Percentiles rank a stretch among this genome's conserved stretches.
These are phyloP conservation scores for Coemansia sp. DNA, from an alignment of 192 early-diverging fungal genomes.

Conservation along the genomic window DNA sequence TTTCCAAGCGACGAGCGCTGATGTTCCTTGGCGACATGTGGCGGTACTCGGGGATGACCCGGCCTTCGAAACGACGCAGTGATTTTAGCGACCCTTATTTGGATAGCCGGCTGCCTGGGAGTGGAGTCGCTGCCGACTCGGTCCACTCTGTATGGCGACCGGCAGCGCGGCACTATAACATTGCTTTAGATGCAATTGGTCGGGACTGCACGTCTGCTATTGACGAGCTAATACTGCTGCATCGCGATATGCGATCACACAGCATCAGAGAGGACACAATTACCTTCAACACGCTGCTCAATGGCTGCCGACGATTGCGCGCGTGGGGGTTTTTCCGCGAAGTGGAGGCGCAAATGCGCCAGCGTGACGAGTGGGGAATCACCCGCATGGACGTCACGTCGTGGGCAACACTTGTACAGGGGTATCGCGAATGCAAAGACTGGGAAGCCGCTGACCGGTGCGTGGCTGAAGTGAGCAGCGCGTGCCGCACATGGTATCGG, in stretches of 20 bases:
- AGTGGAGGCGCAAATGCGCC: constrained; percentile 25
- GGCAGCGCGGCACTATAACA: constrained; percentile 28
- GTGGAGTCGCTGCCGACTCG: not conserved
- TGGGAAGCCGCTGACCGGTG: constrained; percentile 35
- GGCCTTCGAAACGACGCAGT: constrained; percentile 1
- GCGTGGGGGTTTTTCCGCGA: constrained; percentile 29
- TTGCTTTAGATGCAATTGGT: constrained; percentile 34
- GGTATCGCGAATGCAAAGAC: constrained; percentile 28
- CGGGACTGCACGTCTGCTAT: constrained; percentile 17
- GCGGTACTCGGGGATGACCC: constrained; percentile 14
- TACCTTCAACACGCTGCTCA: constrained; percentile 46
- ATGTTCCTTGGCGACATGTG: constrained; percentile 47
- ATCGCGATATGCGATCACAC: constrained; percentile 26
- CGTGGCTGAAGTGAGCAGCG: constrained; percentile 10
- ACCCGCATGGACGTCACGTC: constrained; percentile 40
- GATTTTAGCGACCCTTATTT: not conserved
- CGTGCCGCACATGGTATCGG: constrained; percentile 17
- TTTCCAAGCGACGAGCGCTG: constrained; percentile 37
- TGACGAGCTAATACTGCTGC: constrained; percentile 21
- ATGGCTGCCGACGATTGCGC: constrained; percentile 29
- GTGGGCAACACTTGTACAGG: constrained; percentile 41
- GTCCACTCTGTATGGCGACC: constrained; percentile 22
- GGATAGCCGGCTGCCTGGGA: not conserved
- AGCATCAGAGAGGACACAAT: constrained; percentile 31
- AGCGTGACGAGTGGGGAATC: constrained; percentile 32